Evolutionary conservation across 805 yeast species (phyloP).

Genomic region (Kodamaea fukazawae): DNA sequence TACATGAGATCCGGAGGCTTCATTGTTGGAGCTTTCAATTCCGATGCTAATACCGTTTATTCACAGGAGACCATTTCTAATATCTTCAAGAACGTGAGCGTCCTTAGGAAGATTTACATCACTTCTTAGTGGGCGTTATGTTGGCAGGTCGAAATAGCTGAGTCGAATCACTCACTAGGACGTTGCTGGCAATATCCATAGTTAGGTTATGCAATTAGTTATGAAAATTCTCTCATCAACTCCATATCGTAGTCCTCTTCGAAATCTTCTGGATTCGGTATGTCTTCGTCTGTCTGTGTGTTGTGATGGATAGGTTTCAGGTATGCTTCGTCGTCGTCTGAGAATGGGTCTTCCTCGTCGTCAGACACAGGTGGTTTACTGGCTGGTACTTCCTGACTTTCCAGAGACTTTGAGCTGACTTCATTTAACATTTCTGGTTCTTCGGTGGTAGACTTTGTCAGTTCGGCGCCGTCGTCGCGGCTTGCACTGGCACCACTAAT

Average conservation of each 20-base stretch:
- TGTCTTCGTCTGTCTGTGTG: constrained; percentile 13
- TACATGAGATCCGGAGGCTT: constrained; percentile 53
- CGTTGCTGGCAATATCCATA: no score
- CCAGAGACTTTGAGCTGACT: background rate
- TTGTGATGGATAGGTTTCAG: constrained; percentile 2
- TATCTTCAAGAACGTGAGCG: constrained; percentile 45
- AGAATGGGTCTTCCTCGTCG: constrained; percentile 22
- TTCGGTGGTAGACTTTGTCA: background rate
- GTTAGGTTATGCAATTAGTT: no score
- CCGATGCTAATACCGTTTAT: constrained; percentile 19
- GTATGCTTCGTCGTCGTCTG: constrained; percentile 22
- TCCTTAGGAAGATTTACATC: constrained; percentile 48
- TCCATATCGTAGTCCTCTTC: constrained; percentile 32
- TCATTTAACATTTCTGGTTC: background rate
- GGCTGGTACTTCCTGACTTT: no score
- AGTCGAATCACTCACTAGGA: no score
- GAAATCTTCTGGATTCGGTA: constrained; percentile 6
- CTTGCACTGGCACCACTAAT: background rate
- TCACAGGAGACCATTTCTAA: constrained; percentile 41
- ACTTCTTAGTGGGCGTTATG: constrained; percentile 8
- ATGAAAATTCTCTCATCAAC: constrained; percentile 31
- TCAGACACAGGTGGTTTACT: background rate
- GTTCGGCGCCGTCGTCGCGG: no score
- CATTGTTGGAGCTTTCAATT: constrained; percentile 46
- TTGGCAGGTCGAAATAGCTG: background rate